Evolutionary conservation across 345 rosid species (phyloP), one percentile per base, ranked within the genome.

Genomic region (Rubroshorea leprosula): DNA sequence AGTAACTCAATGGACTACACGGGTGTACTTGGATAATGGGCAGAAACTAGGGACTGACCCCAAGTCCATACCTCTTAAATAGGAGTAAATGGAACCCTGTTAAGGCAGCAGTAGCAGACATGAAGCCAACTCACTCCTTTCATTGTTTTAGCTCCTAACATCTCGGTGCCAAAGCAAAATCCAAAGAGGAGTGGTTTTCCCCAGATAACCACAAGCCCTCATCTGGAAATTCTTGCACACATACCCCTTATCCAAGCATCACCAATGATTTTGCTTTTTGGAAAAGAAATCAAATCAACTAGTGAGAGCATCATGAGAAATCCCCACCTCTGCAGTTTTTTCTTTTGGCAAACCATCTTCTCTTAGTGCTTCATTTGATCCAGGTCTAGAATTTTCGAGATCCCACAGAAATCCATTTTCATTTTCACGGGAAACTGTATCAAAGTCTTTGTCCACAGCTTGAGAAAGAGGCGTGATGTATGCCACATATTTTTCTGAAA

Each of bases 341-440:
- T 80, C 89, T 72, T 74, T 71, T 56, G 65, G 63, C 13, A 72
- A 54, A 48, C 66, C 80, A 26, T 74, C 77, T 59, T 80, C 83
- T 63, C 68, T 72, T 27, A 27, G 54, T 44, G 60, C 66, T 74
- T 75, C 89, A 56, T 70, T 73, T 57, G 90, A 65, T 63, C 65
- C 87, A 43, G 83, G 71, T 13, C 41, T 13, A 13, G 5, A 10
- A 72, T 68, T 68, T 53, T 49, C 60, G 51, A 35, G 69, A 43
- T 90, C 97, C 86, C 84, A 80, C 27, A 90, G 57, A 73, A 94
- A 87, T 39, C 97, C 99, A 47, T 87, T 94, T 59, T 87, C 92
- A 31, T 79, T 78, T 67, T 43, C 69, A 48, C 57, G 66, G 65
- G 89, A 70, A 17, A 75, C 78, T 50, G 74, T 81, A 68, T 72